Base-by-base conservation (phyloP, 352 stramenopile species). In the Phytophthora lateralis region DNA sequence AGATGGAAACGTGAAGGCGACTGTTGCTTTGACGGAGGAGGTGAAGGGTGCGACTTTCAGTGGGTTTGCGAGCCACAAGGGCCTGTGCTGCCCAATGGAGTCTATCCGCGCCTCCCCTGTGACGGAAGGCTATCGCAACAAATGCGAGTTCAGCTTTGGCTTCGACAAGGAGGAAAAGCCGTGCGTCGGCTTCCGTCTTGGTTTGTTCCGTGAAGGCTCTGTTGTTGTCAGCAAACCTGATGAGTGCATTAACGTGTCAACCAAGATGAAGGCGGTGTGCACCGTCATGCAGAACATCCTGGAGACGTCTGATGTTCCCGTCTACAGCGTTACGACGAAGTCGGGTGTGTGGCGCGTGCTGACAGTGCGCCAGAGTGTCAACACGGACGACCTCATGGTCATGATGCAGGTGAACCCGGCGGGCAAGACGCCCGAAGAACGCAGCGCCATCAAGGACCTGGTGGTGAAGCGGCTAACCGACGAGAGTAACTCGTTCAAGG, bases 91-190 rank as follows among this genome's bases (percentile, higher is more conserved):
- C 43, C 71, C 82, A 0, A 88, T 98, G 66, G 80, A 98, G 37
- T 81, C 85, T 35, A 96, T 98, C 45, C 64, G 91, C 14, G 69
- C 83, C 12, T 98, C 90, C 24, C 94, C 93, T 2, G 63, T 78
- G 41, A 84, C 84, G 1, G 79, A 93, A 66, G 89, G 91, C 21
- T 98, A 98, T 73, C 82, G 97, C 30, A 99, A 99, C 85, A 99
- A 99, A 78, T 98, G 91, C 68, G 96, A 99, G 66, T 98, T 99
- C 71, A 99, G 88, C 37, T 93, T 98, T 66, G 96, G 96, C 37
- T 84, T 89, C 24, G 85, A 96, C 57, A 75, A 55, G 0, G 70
- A 91, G 7, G 76, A 76, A 34, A 80, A 91, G 62, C 81, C 90
- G 1, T 93, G 85, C 41, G 74, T 97, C 3, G 91, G 91, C 14